Evolutionary conservation across 805 yeast genomes (phyloP).

Genomic region (Lipomyces sp.): DNA sequence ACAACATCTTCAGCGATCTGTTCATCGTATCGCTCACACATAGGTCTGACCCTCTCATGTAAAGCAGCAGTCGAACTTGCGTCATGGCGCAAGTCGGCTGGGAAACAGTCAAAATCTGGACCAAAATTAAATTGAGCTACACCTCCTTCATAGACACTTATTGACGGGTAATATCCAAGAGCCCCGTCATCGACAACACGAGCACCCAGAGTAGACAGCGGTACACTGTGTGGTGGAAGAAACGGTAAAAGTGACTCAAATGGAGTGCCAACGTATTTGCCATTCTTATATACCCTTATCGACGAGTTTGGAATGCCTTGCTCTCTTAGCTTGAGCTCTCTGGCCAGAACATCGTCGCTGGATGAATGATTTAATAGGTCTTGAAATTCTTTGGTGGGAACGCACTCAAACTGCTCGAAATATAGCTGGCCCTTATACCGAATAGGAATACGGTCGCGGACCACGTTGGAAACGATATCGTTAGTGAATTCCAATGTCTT

Average conservation of each 20-base stretch:
- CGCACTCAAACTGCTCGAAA: slow-evolving; percentile 85
- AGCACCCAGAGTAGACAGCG: slow-evolving; percentile 39
- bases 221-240: slow-evolving; percentile 73
- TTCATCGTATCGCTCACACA: slow-evolving; percentile 67
- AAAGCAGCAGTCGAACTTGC: slow-evolving; percentile 21
- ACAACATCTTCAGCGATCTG: slow-evolving; percentile 77
- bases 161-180: slow-evolving; percentile 89
- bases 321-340: slow-evolving; percentile 23
- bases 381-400: slow-evolving; percentile 69
- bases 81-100: slow-evolving; percentile 43
- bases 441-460: slow-evolving; percentile 87
- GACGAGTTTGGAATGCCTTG: slow-evolving; percentile 55
- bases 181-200: slow-evolving; percentile 70
- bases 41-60: slow-evolving; percentile 50
- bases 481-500: slow-evolving; percentile 12
- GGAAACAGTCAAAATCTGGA: slow-evolving; percentile 59
- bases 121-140: slow-evolving; percentile 72
- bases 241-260: slow-evolving; percentile 74
- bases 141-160: slow-evolving; percentile 82
- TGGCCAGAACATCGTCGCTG: slow-evolving; percentile 23
- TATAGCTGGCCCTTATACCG: slow-evolving; percentile 75
- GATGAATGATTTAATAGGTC: slow-evolving; percentile 62
- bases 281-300: slow-evolving; percentile 77
- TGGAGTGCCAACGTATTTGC: slow-evolving; percentile 65
- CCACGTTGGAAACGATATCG: slow-evolving; percentile 49